phyloP scores from a whole-genome alignment of 2,329 filamentous ascomycete genomes.

The Alternaria metachromatica region DNA sequence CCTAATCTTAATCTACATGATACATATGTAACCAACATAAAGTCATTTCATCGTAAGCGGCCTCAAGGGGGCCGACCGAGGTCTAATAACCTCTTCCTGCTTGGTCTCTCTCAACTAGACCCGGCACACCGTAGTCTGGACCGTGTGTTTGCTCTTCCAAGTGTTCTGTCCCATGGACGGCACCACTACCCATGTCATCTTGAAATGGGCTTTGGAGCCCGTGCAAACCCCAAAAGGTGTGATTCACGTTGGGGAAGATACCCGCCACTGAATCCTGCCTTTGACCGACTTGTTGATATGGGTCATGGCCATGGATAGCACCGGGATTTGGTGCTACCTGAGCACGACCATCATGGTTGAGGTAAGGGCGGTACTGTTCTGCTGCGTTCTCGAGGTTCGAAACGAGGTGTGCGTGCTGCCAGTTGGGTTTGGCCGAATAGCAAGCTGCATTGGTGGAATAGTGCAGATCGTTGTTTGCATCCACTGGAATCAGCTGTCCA shows the following conservation, averaged over 20 bases:
- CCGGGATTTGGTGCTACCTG: constrained; percentile 9
- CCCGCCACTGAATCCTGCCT: constrained; percentile 15
- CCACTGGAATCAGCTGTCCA: constrained; percentile 20
- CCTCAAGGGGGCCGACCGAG: not conserved
- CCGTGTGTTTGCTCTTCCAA: constrained; percentile 6
- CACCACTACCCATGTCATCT: constrained; percentile 33
- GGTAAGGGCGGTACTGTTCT: constrained; percentile 23
- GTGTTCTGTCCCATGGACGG: constrained; percentile 1
- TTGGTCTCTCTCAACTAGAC: constrained; percentile 33
- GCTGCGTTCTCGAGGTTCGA: constrained; percentile 28
- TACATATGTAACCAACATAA: not conserved
- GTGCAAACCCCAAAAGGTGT: constrained; percentile 37
- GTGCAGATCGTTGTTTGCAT: constrained; percentile 5
- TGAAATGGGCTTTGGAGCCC: constrained; percentile 35
- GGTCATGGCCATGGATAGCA: not conserved
- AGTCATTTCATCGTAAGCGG: not conserved
- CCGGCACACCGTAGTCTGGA: constrained; percentile 20
- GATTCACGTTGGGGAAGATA: constrained; percentile 17
- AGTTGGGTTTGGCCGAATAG: constrained; percentile 32
- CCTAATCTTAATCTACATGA: not conserved
- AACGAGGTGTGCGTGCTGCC: constrained; percentile 30
- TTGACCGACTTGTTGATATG: constrained; percentile 1
- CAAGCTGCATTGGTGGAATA: constrained; percentile 15
- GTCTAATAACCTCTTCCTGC: constrained; percentile 19
- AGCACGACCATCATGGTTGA: not conserved